Base-by-base conservation (phyloP, 768 basidiomycete species). In the Lactarius vividus region DNA sequence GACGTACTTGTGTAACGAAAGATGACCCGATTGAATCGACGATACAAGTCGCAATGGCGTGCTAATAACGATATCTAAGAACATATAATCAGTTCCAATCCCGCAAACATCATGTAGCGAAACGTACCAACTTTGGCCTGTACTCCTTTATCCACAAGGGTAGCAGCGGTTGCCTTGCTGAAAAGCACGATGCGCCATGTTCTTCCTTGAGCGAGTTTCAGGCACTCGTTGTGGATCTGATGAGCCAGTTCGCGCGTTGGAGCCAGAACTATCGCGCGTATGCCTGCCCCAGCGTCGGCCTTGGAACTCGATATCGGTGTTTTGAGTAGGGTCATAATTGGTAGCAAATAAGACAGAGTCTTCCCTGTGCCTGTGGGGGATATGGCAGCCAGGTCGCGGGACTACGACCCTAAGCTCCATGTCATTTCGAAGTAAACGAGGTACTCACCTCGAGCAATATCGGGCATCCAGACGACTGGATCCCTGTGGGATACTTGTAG, bases 311-410 rank as follows among this genome's bases (percentile, higher is more conserved):
- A 78, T 10, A 81, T 74, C 7, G 92, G 92, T 4, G 80, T 75
- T 16, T 77, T 77, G 7, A 94, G 77, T 20, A 79, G 75, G 13
- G 85, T 79, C 65, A 98, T 83, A 28, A 94, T 81, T 0, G 97
- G 96, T 18, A 97, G 77, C 16, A 97, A 81, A 76, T 98, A 99
- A 0, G 95, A 85, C 7, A 98, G 81, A 0, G 97, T 99, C 80
- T 99, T 99, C 66, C 97, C 97, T 11, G 93, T 96, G 58, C 97
- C 97, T 6, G 97, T 99, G 0, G 97, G 97, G 0, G 97, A 97
- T 23, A 98, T 91, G 33, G 96, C 96, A 61, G 92, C 88, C 28
- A 97, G 81, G 76, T 99, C 96, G 64, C 92, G 87, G 67, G 80
- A 81, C 92, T 92, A 65, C 33, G 35, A 7, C 9, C 13, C 26